Base-by-base conservation (phyloP, 176 grass and related monocot species). In the Zea mays region DNA sequence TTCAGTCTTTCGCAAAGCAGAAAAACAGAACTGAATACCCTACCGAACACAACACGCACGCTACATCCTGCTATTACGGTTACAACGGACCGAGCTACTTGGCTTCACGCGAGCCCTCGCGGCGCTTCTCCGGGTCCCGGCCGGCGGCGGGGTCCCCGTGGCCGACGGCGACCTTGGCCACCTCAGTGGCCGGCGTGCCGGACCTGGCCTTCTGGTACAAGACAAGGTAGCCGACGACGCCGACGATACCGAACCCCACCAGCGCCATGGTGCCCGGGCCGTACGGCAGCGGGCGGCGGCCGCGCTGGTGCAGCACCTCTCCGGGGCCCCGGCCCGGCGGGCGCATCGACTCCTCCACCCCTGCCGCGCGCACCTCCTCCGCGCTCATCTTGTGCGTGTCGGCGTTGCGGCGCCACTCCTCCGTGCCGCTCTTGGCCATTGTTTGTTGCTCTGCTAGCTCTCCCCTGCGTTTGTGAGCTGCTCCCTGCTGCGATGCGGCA, bases 321-420 rank as follows among this genome's bases (percentile, higher is more conserved):
- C 90, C 87, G 8, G 93, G 70, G 5, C 85, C 73, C 34, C 49
- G 79, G 59, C 89, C 85, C 0, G 93, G 89, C 10, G 84, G 80
- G 65, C 90, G 86, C 77, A 78, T 79, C 20, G 93, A 86, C n/a
- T 89, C 69, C 81, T 93, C 93, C 51, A 79, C 85, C 2, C 86
- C 93, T 0, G 85, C 80, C n/a, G 77, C 84, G 2, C 79, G 51
- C 7, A 93, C 88, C 76, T 84, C 90, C 54, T 88, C 88, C 4
- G 72, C 9, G 56, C 83, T 88, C 92, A 94, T 91, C 86, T 91
- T 94, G 86, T 84, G 83, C 10, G 92, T 88, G 80, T 91, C 92
- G 16, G 83, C 83, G 71, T 88, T 88, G 15, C 85, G 77, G 0
- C 84, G 79, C 88, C 92, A 88, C 75, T 84, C 83, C 54, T 88